Conservation (phyloP, 1,284 basidiomycete species). For the Cryptococcus sp. region DNA sequence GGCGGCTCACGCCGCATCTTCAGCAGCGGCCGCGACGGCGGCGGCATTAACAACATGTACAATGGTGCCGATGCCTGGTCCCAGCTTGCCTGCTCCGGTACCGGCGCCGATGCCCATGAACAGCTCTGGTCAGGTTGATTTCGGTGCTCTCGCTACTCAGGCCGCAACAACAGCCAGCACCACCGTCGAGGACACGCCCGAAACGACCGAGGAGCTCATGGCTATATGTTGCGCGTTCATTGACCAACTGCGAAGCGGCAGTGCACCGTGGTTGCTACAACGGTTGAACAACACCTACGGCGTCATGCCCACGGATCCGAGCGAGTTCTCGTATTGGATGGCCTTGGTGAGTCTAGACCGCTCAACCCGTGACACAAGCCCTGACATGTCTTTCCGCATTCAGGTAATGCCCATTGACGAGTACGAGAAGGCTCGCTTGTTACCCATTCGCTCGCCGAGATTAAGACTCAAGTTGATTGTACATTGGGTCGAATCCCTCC, state of each 20-base stretch:
- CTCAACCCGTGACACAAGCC: background rate
- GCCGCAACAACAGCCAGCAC: slow-evolving; percentile 8
- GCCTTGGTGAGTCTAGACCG: slow-evolving; percentile 60
- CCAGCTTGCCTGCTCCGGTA: background rate
- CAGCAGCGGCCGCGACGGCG: slow-evolving; percentile 25
- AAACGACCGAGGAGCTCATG: slow-evolving; percentile 71
- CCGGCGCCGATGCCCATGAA: background rate
- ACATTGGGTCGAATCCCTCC: slow-evolving; percentile 86
- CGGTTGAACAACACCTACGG: slow-evolving; percentile 76
- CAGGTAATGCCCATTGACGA: slow-evolving; percentile 91
- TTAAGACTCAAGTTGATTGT: slow-evolving; percentile 79
- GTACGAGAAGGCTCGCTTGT: slow-evolving; percentile 85
- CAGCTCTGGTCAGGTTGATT: slow-evolving; percentile 7
- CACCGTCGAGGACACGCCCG: slow-evolving; percentile 29
- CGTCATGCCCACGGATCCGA: slow-evolving; percentile 62
- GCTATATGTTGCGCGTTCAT: slow-evolving; percentile 76
- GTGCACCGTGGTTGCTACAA: slow-evolving; percentile 88
- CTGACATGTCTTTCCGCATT: no score
- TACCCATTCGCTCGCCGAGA: slow-evolving; percentile 80
- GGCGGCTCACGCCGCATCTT: slow-evolving; percentile 5
- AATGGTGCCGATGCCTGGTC: background rate
- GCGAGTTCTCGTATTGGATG: slow-evolving; percentile 85
- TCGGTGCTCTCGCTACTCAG: slow-evolving; percentile 14
- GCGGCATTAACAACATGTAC: background rate
- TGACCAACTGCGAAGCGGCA: slow-evolving; percentile 72